Base-by-base conservation (phyloP, 176 grass and related monocot species). In the Carex scoparia region DNA sequence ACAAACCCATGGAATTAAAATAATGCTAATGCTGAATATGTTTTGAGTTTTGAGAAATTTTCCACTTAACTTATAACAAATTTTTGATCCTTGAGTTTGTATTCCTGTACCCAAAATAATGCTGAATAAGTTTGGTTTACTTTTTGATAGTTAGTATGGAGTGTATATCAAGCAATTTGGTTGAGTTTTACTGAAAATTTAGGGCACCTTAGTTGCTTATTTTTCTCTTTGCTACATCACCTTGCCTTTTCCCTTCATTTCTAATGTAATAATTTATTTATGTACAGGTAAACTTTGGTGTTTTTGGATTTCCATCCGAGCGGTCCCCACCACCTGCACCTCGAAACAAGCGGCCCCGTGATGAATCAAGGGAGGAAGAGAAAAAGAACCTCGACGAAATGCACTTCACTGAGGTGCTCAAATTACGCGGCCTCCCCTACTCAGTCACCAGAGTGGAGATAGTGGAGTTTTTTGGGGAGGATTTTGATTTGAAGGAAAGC, bases 391-490 rank as follows among this genome's bases (percentile, higher is more conserved):
- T 67, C 13, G 81, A 83, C 10, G 81, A 83, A 44, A 94, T 98
- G 95, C 89, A 98, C 79, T 98, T 91, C 82, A 98, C 92, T 10
- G 91, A 94, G 86, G 92, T 98, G 19, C 88, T 98, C 3, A 98
- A 92, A 81, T 86, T 98, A 69, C 91, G 95, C 40, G 95, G 95
- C 2, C 91, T 98, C 28, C 95, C 95, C 11, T 97, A 97, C 72
- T 94, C 94, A 19, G 90, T 87, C 9, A 91, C 81, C 46, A 74
- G 61, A 2, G 79, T 85, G 18, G 92, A 97, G 82, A 93, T 98
- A 60, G 84, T 98, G 66, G 88, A 94, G 31, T 98, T 98, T 87
- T 98, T 98, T 11, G 88, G 60, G 16, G 60, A 73, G 2, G 92
- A 98, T 67, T 97, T 92, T 0, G 90, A 94, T 44, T 72, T 97